Evolutionary conservation across 345 rosid species (phyloP).

Genomic region (Arabis alpina): DNA sequence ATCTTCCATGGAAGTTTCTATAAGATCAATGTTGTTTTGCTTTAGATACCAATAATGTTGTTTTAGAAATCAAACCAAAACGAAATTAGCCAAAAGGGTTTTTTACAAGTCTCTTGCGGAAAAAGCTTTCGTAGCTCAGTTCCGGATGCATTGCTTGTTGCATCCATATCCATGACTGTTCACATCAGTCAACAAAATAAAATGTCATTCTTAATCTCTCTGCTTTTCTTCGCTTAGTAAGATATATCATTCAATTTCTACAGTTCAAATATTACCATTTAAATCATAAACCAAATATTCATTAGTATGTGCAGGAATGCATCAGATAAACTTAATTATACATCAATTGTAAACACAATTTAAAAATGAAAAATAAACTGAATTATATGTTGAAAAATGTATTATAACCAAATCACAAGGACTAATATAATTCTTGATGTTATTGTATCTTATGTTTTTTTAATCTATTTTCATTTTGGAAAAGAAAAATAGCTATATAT

Average conservation of each 20-base stretch:
- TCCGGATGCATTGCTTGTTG: slow-evolving; percentile 99
- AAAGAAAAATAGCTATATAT: background rate
- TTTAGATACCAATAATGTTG: background rate
- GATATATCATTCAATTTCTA: background rate
- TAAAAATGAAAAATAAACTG: background rate
- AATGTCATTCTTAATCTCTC: background rate
- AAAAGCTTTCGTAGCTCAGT: slow-evolving; percentile 75
- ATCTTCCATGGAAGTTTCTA: slow-evolving; percentile 77
- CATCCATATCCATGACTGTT: slow-evolving; percentile 99
- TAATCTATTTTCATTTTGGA: background rate
- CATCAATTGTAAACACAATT: background rate
- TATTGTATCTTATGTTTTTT: background rate
- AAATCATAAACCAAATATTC: background rate
- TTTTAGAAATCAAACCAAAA: background rate
- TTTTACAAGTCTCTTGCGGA: slow-evolving; percentile 80
- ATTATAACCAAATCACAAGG: background rate
- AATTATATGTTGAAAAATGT: background rate
- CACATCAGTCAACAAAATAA: slow-evolving; percentile 25
- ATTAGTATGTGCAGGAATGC: background rate
- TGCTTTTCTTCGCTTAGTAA: background rate
- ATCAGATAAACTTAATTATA: background rate
- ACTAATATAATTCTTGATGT: background rate
- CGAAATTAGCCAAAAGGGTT: background rate
- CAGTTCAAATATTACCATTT: background rate
- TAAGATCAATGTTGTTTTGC: background rate